A percentile compares a stretch with the other conserved stretches of the same genome.
phyloP scores from a whole-genome alignment of 73 alveolate species.

The Symbiodinium natans region DNA sequence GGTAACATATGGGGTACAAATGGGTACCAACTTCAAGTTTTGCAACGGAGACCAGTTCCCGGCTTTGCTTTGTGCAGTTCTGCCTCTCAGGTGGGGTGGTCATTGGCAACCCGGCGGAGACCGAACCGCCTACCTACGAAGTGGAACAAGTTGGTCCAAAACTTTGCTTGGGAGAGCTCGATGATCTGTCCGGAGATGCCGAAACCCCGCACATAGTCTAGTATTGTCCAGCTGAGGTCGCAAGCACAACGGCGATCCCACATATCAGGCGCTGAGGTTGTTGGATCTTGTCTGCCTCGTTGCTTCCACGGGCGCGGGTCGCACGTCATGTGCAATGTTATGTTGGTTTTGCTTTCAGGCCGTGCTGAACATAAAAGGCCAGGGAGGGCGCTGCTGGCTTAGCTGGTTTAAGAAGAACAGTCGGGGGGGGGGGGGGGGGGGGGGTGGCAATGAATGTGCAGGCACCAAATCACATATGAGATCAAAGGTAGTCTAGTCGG shows the following conservation, averaged over 20 bases:
- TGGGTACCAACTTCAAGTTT: too few relatives aligned
- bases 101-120: constrained; percentile 82
- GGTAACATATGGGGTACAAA: too few relatives aligned
- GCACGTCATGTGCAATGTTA: neutral
- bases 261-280: constrained; percentile 18
- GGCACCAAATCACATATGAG: too few relatives aligned
- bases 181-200: neutral
- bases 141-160: constrained; percentile 74
- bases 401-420: too few relatives aligned
- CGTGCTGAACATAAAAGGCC: constrained; percentile 91
- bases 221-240: neutral
- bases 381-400: constrained; percentile 53
- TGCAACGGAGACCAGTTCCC: too few relatives aligned
- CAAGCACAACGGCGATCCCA: constrained; percentile 86
- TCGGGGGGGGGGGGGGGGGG: too few relatives aligned
- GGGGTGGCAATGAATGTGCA: too few relatives aligned
- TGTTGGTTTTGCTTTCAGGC: constrained; percentile 5
- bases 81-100: constrained; percentile 70
- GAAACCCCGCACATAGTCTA: neutral
- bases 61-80: too few relatives aligned
- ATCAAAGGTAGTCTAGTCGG: too few relatives aligned
- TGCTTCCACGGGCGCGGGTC: neutral
- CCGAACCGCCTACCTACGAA: constrained; percentile 85
- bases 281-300: neutral
- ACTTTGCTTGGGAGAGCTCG: neutral